Percentiles rank a stretch among this genome's conserved stretches.
Conservation (phyloP, 306 rosid species). For the Fragaria vesca region DNA sequence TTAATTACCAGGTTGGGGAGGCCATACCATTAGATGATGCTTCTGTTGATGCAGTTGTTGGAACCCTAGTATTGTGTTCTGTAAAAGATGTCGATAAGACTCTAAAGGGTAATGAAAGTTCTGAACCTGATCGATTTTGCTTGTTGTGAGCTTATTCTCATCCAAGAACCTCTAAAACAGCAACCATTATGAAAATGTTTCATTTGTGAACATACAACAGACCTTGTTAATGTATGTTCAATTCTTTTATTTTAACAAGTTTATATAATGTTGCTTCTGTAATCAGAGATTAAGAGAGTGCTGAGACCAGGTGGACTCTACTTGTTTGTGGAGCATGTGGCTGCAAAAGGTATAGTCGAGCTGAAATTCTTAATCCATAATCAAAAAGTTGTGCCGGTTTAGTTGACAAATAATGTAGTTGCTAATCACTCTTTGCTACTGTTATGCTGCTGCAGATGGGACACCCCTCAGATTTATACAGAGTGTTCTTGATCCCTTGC, state of each 20-base stretch:
- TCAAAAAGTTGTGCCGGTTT: neutral
- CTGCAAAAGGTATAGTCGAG: slow-evolving; percentile 60
- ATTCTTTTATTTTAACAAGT: neutral
- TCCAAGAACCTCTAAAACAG: neutral
- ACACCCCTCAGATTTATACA: slow-evolving; percentile 56
- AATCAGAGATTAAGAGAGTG: slow-evolving; percentile 78
- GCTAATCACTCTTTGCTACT: slow-evolving; percentile 8
- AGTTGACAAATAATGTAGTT: neutral
- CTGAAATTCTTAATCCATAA: slow-evolving; percentile 21
- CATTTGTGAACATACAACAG: neutral
- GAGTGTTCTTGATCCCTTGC: slow-evolving; percentile 66
- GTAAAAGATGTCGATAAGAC: slow-evolving; percentile 72
- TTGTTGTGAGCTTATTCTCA: neutral
- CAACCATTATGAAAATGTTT: neutral
- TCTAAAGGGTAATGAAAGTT: slow-evolving; percentile 52
- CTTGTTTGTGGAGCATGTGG: slow-evolving; percentile 78
- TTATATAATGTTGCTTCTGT: neutral
- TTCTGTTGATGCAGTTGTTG: slow-evolving; percentile 95
- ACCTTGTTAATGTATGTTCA: neutral
- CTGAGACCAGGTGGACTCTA: slow-evolving; percentile 75
- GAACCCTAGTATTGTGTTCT: slow-evolving; percentile 91
- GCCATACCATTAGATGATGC: slow-evolving; percentile 74
- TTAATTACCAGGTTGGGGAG: slow-evolving; percentile 69
- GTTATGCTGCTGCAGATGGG: slow-evolving; percentile 55
- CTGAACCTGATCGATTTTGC: neutral